phyloP scores from a whole-genome alignment of 2,329 filamentous ascomycete genomes.

The Penicillium griseofulvum region DNA sequence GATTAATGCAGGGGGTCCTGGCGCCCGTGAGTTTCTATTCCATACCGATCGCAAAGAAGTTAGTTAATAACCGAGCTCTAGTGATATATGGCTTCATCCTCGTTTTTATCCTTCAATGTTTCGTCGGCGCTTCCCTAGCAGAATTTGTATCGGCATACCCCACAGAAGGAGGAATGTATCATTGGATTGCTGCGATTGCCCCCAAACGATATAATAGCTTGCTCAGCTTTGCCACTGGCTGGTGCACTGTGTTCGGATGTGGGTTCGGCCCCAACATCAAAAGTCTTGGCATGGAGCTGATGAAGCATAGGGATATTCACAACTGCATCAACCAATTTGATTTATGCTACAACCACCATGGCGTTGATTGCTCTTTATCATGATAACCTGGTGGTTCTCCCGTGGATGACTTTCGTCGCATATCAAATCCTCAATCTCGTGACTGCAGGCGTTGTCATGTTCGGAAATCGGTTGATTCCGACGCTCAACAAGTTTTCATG shows the following conservation, averaged over 20 bases:
- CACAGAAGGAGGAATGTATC: slow-evolving; percentile 52
- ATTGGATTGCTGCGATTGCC: slow-evolving; percentile 51
- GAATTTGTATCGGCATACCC: slow-evolving; percentile 52
- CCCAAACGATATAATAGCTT: slow-evolving; percentile 41
- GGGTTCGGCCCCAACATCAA: neutral
- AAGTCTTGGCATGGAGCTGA: neutral
- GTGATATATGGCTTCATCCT: slow-evolving; percentile 54
- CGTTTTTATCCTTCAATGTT: slow-evolving; percentile 48
- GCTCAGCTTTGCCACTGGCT: slow-evolving; percentile 48
- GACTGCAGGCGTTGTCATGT: slow-evolving; percentile 48
- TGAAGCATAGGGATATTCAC: slow-evolving; percentile 44
- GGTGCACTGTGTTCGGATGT: slow-evolving; percentile 45
- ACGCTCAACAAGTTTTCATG: slow-evolving; percentile 46
- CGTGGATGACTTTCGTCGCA: slow-evolving; percentile 51
- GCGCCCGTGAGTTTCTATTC: slow-evolving; percentile 32
- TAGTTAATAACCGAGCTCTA: slow-evolving; percentile 17
- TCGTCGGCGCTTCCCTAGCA: slow-evolving; percentile 47
- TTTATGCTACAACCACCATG: slow-evolving; percentile 45
- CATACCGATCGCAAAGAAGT: neutral
- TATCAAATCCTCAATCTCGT: slow-evolving; percentile 43
- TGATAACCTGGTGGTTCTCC: slow-evolving; percentile 40
- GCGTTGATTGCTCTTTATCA: slow-evolving; percentile 46
- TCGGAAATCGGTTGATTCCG: slow-evolving; percentile 48
- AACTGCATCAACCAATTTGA: slow-evolving; percentile 46
- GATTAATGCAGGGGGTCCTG: slow-evolving; percentile 50